Percentiles rank a stretch among this genome's conserved stretches.
Conservation (phyloP, 1,284 basidiomycete genomes). For the Malassezia brasiliensis region DNA sequence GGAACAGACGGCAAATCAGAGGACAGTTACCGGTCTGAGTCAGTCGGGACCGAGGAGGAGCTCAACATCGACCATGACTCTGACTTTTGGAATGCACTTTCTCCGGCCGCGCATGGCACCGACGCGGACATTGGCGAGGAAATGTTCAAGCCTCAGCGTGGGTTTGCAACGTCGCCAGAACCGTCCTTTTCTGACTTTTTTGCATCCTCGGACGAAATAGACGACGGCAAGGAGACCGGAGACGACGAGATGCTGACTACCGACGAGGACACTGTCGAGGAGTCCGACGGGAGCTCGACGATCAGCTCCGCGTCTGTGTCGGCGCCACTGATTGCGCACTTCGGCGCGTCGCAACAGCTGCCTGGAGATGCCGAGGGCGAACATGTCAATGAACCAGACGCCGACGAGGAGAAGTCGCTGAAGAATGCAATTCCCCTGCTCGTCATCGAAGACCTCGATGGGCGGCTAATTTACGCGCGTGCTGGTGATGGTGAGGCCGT, state of each 20-base stretch:
- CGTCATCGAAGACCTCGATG: constrained; percentile 47
- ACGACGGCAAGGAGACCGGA: constrained; percentile 2
- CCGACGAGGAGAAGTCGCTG: constrained; percentile 7
- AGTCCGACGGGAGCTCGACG: constrained; percentile 30
- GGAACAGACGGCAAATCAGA: neutral
- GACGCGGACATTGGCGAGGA: constrained; percentile 25
- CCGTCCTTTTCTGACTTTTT: constrained; percentile 47
- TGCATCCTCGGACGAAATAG: constrained; percentile 33
- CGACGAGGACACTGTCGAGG: constrained; percentile 28
- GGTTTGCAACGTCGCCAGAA: constrained; percentile 42
- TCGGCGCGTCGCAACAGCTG: constrained; percentile 20
- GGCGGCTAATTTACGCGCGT: constrained; percentile 44
- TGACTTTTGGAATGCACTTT: constrained; percentile 12
- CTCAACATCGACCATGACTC: constrained; percentile 22
- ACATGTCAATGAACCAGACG: constrained; percentile 11
- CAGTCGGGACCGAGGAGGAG: constrained; percentile 13
- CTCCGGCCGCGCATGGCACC: neutral
- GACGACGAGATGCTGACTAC: constrained; percentile 21
- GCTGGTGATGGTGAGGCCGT: constrained; percentile 47
- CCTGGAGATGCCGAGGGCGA: constrained; percentile 10
- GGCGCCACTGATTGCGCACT: constrained; percentile 37
- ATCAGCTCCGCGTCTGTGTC: constrained; percentile 32
- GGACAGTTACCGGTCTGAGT: neutral
- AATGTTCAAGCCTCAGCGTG: constrained; percentile 40
- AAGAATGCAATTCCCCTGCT: constrained; percentile 38